Base-by-base conservation (phyloP, 305 asterid genomes). In the Nicotiana rustica region DNA sequence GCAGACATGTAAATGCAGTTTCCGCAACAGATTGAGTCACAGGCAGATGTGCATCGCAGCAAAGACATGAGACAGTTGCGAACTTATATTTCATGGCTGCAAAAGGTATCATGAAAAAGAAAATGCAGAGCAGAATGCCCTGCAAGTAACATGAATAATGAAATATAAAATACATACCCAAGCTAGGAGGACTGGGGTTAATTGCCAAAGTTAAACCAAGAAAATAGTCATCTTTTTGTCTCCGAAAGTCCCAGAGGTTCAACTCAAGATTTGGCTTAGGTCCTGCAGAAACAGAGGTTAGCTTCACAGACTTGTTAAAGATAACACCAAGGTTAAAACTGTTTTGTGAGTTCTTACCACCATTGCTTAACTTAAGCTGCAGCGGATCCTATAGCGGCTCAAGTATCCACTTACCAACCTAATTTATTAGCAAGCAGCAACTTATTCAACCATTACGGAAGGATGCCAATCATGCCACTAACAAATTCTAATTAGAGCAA, bases 251-350 rank as follows among this genome's bases (percentile, higher is more conserved):
- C 97, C 99, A 92, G 83, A 93, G 92, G 92, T 88, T 93, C 89
- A 95, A 93, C 82, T 95, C 99, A 89, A 95, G 99, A 89, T 95
- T 93, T 77, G 98, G 97, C 81, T 88, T 89, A 81, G 95, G 82
- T 79, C 93, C 97, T 95, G 89, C 84, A 87, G 60, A 82, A 82
- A 78, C 81, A 17, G 57, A 84, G 79, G 85, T 79, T 41, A 62
- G 77, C 65, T 60, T 60, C 29, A 60, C 4, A 60, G 13, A 7
- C 13, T 31, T 6, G 57, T 64, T 25, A 8, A 12, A 64, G 41
- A 64, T 64, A 64, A 64, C 38, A 25, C 69, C 12, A 64, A 29
- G 29, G 36, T 67, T 69, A 81, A 83, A 59, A 80, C 67, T 76
- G 77, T 25, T 83, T 38, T 79, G 59, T 12, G 60, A 81, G 65